These are phyloP conservation scores for Melastoma malabathricum DNA, from an alignment of 345 rosid genomes.

Conservation along the genomic window DNA sequence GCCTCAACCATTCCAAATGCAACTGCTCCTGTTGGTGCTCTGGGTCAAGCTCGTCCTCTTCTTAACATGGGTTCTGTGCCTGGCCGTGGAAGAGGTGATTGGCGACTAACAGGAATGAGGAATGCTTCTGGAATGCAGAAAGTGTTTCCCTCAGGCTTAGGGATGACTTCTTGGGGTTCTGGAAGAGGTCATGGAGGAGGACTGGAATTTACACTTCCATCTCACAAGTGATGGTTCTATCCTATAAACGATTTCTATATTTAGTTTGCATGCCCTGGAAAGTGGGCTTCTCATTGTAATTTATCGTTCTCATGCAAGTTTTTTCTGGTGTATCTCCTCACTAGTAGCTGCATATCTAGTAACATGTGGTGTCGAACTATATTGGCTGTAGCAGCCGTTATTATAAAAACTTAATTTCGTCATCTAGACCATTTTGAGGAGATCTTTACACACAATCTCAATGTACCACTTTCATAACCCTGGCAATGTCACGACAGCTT, in stretches of 20 bases:
- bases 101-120: conserved; percentile 73
- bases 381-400: too few species aligned
- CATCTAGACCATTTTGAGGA: too few species aligned
- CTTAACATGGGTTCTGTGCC: conserved; percentile 38
- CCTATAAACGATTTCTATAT: not conserved
- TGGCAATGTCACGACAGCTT: too few species aligned
- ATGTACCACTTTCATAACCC: too few species aligned
- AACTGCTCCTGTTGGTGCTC: conserved; percentile 36
- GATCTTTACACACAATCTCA: too few species aligned
- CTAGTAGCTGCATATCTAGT: too few species aligned
- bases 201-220: conserved; percentile 90
- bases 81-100: conserved; percentile 96
- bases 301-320: too few species aligned
- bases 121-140: conserved; percentile 58
- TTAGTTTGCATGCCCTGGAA: too few species aligned
- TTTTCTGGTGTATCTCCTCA: too few species aligned
- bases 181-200: conserved; percentile 72
- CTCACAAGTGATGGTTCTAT: conserved; percentile 66
- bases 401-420: too few species aligned
- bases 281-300: too few species aligned
- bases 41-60: conserved; percentile 76
- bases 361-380: too few species aligned
- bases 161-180: conserved; percentile 51
- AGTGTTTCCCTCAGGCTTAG: conserved; percentile 39
- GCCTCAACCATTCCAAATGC: conserved; percentile 53